These are phyloP conservation scores for Leccinum laetum DNA, from an alignment of 1,284 basidiomycete genomes.

Conservation along the genomic window DNA sequence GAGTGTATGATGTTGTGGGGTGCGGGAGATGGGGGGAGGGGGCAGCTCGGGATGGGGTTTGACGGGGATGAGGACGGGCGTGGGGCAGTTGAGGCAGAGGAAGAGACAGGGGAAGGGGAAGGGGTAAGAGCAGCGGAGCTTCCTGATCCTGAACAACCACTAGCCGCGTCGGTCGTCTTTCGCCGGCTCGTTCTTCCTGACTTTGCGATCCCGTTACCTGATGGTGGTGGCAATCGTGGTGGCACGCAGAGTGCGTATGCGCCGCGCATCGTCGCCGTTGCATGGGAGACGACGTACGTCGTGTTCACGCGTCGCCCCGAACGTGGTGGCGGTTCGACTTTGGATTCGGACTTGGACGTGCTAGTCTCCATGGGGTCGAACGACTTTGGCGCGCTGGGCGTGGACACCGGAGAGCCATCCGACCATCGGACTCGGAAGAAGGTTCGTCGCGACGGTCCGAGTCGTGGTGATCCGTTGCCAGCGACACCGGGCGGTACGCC, in stretches of 20 bases:
- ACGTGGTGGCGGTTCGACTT: background rate
- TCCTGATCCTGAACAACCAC: background rate
- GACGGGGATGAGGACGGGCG: background rate
- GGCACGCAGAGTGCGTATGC: background rate
- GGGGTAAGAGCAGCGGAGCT: background rate
- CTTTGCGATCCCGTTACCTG: background rate
- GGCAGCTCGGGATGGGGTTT: conserved; percentile 55
- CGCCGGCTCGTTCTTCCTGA: conserved; percentile 34
- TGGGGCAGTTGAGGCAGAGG: background rate
- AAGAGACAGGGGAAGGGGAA: background rate
- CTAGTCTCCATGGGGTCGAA: conserved; percentile 79
- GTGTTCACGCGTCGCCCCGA: conserved; percentile 44
- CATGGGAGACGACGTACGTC: conserved; percentile 85
- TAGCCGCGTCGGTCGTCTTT: conserved; percentile 36
- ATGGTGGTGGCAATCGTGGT: background rate
- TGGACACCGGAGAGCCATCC: background rate
- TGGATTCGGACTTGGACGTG: conserved; percentile 41
- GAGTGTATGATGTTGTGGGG: conserved; percentile 57
- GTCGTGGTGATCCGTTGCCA: background rate
- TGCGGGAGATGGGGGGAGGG: conserved; percentile 58
- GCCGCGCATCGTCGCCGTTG: conserved; percentile 46
- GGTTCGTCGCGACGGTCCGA: background rate
- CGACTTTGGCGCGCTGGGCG: conserved; percentile 77
- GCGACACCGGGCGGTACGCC: conserved; percentile 15
- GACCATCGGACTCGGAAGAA: background rate